phyloP scores from a whole-genome alignment of 495 filamentous ascomycete species.

The Bryoglossum gracile region DNA sequence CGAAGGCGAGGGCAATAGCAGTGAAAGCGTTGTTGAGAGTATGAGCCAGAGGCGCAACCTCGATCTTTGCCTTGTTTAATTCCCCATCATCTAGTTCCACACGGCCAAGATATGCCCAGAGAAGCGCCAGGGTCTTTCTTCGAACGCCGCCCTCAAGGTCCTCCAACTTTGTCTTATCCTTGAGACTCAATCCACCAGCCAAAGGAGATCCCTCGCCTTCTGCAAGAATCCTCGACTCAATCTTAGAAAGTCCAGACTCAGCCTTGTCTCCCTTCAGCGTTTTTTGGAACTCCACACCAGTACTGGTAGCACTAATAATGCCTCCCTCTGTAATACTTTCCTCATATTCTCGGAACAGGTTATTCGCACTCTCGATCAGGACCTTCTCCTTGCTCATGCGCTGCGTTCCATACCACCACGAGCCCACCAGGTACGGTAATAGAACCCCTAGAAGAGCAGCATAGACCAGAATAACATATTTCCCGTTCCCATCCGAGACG shows the following conservation, averaged over 20 bases:
- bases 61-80: constrained; percentile 66
- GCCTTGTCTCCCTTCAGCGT: constrained; percentile 62
- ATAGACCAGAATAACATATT: constrained; percentile 90
- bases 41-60: constrained; percentile 79
- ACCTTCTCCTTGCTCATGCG: constrained; percentile 86
- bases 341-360: constrained; percentile 85
- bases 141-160: constrained; percentile 62
- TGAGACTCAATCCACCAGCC: constrained; percentile 53
- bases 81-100: constrained; percentile 64
- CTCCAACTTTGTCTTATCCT: constrained; percentile 61
- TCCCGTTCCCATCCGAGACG: constrained; percentile 85
- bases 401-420: constrained; percentile 98
- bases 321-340: constrained; percentile 74
- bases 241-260: constrained; percentile 66
- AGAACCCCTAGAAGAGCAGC: constrained; percentile 78
- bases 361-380: constrained; percentile 83
- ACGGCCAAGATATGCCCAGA: constrained; percentile 93
- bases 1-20: constrained; percentile 80
- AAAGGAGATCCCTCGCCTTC: constrained; percentile 43
- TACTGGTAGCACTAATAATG: constrained; percentile 71
- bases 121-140: constrained; percentile 77
- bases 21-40: constrained; percentile 78
- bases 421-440: constrained; percentile 86
- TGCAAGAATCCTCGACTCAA: constrained; percentile 70
- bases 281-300: constrained; percentile 68